phyloP scores from a whole-genome alignment of 441 rosid species.

The Theobroma grandiflorum region DNA sequence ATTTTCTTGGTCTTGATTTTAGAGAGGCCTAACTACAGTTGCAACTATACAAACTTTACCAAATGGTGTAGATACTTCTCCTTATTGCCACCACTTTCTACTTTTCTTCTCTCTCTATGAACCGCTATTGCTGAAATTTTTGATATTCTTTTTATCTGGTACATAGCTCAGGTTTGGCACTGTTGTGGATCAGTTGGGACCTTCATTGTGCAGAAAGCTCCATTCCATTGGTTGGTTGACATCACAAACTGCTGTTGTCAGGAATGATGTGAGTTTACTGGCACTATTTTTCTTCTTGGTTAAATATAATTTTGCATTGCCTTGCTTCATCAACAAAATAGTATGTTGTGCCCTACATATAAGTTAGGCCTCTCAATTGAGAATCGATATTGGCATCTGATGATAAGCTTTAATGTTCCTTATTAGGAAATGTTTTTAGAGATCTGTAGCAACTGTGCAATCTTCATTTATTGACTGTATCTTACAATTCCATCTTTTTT shows the following conservation, averaged over 20 bases:
- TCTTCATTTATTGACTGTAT: not conserved
- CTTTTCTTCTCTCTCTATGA: not conserved
- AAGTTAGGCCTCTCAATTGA: constrained; percentile 11
- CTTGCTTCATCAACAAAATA: not conserved
- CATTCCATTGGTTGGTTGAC: constrained; percentile 87
- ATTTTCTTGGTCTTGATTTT: too few species aligned
- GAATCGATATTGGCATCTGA: not conserved
- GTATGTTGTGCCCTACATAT: constrained; percentile 1
- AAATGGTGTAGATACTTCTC: not conserved
- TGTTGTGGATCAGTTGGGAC: constrained; percentile 90
- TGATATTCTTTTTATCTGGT: constrained; percentile 54
- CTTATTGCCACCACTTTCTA: not conserved
- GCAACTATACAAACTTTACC: not conserved
- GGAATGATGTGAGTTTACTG: constrained; percentile 85
- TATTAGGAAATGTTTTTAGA: constrained; percentile 15
- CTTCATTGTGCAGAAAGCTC: constrained; percentile 74
- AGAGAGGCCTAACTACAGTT: too few species aligned
- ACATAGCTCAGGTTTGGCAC: constrained; percentile 99
- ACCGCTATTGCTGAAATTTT: constrained; percentile 42
- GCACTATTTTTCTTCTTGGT: constrained; percentile 16
- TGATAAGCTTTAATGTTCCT: constrained; percentile 4
- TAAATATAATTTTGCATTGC: not conserved
- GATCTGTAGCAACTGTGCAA: constrained; percentile 15
- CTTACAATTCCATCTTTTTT: constrained; percentile 29
- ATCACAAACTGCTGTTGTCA: constrained; percentile 63